Evolutionary conservation across 2,329 filamentous ascomycete species (phyloP).

Genomic region (Sporothrix phasma): DNA sequence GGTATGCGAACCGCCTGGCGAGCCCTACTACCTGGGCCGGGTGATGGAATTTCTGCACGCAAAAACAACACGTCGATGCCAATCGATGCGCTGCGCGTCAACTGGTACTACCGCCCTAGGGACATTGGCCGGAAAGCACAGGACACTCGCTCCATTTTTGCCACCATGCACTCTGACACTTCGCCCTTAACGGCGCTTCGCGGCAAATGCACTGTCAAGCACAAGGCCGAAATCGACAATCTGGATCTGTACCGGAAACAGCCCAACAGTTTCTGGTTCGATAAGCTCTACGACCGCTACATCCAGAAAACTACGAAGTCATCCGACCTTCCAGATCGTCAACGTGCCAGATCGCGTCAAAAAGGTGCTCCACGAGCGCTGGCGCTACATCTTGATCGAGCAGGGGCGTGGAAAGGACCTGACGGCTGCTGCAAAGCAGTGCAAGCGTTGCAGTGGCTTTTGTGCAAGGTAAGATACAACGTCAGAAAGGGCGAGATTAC

Average conservation of each 20-base stretch:
- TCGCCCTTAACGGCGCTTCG: conserved; percentile 86
- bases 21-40: conserved; percentile 93
- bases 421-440: conserved; percentile 90
- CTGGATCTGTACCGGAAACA: conserved; percentile 76
- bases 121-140: conserved; percentile 88
- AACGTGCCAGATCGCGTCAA: conserved; percentile 95
- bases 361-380: conserved; percentile 88
- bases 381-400: conserved; percentile 94
- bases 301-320: conserved; percentile 97
- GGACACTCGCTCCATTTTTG: conserved; percentile 85
- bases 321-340: conserved; percentile 83
- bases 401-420: conserved; percentile 88
- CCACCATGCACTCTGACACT: conserved; percentile 97
- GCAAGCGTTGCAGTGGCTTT: conserved; percentile 84
- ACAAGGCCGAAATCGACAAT: conserved; percentile 75
- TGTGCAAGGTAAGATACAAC: conserved; percentile 68
- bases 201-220: conserved; percentile 84
- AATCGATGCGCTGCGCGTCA: conserved; percentile 81
- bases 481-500: not conserved
- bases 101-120: conserved; percentile 96
- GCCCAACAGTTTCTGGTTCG: conserved; percentile 89
- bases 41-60: conserved; percentile 96
- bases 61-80: conserved; percentile 63
- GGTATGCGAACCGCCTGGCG: conserved; percentile 91
- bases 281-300: conserved; percentile 95